These are phyloP conservation scores for Austropuccinia psidii DNA, from an alignment of 1,284 basidiomycete species.

Conservation along the genomic window DNA sequence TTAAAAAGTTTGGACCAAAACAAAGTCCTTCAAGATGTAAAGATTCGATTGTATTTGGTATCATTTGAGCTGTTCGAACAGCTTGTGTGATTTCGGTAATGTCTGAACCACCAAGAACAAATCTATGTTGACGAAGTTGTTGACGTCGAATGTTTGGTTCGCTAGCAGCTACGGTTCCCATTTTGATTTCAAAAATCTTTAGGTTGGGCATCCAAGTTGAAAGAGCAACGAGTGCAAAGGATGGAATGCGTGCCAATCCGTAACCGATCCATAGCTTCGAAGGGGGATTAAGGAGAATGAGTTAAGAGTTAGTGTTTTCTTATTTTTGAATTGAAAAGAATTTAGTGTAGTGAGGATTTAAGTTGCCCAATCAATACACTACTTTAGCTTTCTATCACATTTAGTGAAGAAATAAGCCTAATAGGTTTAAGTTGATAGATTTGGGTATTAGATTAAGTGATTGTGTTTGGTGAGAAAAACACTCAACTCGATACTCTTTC, in stretches of 20 bases:
- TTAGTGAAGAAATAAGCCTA: neutral
- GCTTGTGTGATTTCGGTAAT: conserved; percentile 14
- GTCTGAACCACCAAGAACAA: neutral
- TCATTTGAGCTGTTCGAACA: neutral
- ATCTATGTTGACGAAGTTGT: neutral
- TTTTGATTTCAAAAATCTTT: conserved; percentile 14
- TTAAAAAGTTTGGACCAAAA: conserved; percentile 3
- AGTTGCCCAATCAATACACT: neutral
- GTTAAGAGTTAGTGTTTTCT: neutral
- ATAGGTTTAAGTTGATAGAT: neutral
- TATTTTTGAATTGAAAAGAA: neutral
- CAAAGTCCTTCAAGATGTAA: conserved; percentile 11
- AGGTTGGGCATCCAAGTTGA: conserved; percentile 24
- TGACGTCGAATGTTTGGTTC: neutral
- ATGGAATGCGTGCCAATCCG: conserved; percentile 1
- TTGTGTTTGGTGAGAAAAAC: conserved; percentile 6
- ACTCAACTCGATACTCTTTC: conserved; percentile 26
- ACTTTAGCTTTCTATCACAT: neutral
- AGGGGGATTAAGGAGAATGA: neutral
- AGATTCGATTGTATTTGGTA: conserved; percentile 3
- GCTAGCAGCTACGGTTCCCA: neutral
- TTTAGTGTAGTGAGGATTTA: neutral
- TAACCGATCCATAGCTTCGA: conserved; percentile 14
- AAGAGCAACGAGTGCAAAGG: conserved; percentile 12
- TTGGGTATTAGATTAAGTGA: neutral